Percentiles rank a stretch among this genome's conserved stretches.
Conservation (phyloP, 2,329 filamentous ascomycete genomes). For the Nemania bipapillata region DNA sequence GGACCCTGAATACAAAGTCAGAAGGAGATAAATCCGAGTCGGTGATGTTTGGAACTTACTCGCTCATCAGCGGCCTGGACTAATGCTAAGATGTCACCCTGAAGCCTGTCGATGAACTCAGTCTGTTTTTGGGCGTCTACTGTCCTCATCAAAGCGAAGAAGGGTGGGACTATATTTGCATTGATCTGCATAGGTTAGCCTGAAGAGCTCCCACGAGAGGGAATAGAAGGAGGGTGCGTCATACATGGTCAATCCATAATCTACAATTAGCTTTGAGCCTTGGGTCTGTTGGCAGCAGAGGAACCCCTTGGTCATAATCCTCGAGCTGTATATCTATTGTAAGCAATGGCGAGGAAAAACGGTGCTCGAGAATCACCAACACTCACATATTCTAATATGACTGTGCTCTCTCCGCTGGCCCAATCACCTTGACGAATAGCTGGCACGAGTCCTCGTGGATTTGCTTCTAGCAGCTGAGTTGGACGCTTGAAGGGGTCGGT, state of each 20-base stretch:
- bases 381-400: slow-evolving; percentile 84
- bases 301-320: slow-evolving; percentile 70
- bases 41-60: slow-evolving; percentile 44
- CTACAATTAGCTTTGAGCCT: slow-evolving; percentile 78
- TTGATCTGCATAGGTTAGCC: slow-evolving; percentile 69
- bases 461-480: slow-evolving; percentile 73
- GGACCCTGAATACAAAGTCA: slow-evolving; percentile 62
- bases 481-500: slow-evolving; percentile 82
- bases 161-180: slow-evolving; percentile 76
- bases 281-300: slow-evolving; percentile 72
- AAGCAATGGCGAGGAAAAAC: neutral
- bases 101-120: slow-evolving; percentile 69
- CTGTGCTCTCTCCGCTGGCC: slow-evolving; percentile 82
- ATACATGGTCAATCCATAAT: slow-evolving; percentile 82
- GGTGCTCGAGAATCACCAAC: too few relatives aligned
- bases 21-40: neutral
- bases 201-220: neutral
- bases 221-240: slow-evolving; percentile 43
- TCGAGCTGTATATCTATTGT: slow-evolving; percentile 66
- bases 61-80: slow-evolving; percentile 61
- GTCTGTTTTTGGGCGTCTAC: slow-evolving; percentile 69
- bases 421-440: slow-evolving; percentile 81
- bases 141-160: slow-evolving; percentile 78
- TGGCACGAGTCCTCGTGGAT: slow-evolving; percentile 79
- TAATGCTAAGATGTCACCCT: slow-evolving; percentile 68